These are phyloP conservation scores for Ramaria sp. DNA, from an alignment of 768 basidiomycete species.

Conservation along the genomic window DNA sequence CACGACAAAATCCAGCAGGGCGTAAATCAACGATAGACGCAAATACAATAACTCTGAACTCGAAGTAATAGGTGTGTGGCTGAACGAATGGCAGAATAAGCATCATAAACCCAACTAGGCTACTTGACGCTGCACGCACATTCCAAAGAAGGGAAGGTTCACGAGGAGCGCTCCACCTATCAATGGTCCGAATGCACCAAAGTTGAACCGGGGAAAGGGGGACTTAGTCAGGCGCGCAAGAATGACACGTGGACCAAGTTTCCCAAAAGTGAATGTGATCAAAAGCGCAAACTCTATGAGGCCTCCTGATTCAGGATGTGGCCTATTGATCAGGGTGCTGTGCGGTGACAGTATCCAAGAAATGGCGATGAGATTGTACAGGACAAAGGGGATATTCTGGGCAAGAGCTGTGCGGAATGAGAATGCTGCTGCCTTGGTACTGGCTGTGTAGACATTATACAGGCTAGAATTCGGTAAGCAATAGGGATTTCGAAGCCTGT, in stretches of 20 bases:
- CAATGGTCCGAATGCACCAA: constrained; percentile 9
- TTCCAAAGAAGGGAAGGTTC: constrained; percentile 2
- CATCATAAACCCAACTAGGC: background rate
- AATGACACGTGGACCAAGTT: constrained; percentile 11
- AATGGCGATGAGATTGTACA: constrained; percentile 5
- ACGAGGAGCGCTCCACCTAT: constrained; percentile 7
- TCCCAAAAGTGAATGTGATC: constrained; percentile 11
- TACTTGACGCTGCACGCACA: background rate
- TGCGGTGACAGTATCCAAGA: constrained; percentile 9
- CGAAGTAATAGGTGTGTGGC: background rate
- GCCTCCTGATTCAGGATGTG: background rate
- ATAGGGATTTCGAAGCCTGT: too few relatives aligned
- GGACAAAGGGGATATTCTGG: constrained; percentile 5
- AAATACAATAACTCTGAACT: constrained; percentile 1
- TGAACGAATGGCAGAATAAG: background rate
- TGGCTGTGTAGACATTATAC: constrained; percentile 3
- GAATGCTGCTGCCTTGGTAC: background rate
- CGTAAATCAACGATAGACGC: background rate
- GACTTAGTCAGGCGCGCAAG: constrained; percentile 9
- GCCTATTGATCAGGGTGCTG: constrained; percentile 1
- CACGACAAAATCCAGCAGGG: constrained; percentile 5
- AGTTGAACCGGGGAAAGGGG: constrained; percentile 9
- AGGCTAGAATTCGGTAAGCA: background rate
- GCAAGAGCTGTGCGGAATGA: constrained; percentile 3
- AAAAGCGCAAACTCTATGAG: constrained; percentile 9